Percentiles rank a stretch among this genome's conserved stretches.
Conservation (phyloP, 495 filamentous ascomycete species). For the Lophiotrema nucula region DNA sequence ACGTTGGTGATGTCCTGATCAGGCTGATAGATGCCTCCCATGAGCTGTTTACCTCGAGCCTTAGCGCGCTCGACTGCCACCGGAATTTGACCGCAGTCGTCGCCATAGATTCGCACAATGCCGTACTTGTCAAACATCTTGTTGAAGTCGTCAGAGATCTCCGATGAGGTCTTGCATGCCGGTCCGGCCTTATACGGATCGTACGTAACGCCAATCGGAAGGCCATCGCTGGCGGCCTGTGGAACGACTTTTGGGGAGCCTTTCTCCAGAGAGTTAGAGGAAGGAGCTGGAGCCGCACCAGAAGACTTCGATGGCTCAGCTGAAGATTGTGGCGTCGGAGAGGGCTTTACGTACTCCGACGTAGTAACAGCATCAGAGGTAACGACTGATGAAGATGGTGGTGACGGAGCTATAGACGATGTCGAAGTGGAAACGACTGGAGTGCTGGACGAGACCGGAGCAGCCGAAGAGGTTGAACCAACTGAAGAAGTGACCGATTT, state of each 20-base stretch:
- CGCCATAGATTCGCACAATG: constrained; percentile 74
- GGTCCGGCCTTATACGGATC: constrained; percentile 39
- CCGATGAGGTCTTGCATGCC: constrained; percentile 62
- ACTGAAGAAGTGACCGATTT: background rate
- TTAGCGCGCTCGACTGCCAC: constrained; percentile 60
- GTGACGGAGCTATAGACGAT: background rate
- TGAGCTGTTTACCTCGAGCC: constrained; percentile 60
- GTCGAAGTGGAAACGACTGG: background rate
- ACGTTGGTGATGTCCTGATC: constrained; percentile 56
- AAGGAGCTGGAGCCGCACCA: background rate
- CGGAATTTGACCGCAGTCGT: constrained; percentile 70
- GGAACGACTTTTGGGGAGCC: background rate
- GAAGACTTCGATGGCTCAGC: background rate
- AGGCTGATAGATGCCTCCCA: constrained; percentile 64
- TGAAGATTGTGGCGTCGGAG: background rate
- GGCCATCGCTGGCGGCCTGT: background rate
- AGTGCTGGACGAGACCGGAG: background rate
- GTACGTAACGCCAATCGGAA: constrained; percentile 25
- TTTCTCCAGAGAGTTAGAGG: background rate
- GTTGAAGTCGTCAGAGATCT: constrained; percentile 64
- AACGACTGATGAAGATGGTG: background rate
- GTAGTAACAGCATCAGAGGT: background rate
- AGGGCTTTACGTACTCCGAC: no score
- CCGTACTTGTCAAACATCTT: constrained; percentile 52
- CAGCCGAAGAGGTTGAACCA: background rate